Conservation (phyloP, 129 eudicot species). For the Logfia minima region DNA sequence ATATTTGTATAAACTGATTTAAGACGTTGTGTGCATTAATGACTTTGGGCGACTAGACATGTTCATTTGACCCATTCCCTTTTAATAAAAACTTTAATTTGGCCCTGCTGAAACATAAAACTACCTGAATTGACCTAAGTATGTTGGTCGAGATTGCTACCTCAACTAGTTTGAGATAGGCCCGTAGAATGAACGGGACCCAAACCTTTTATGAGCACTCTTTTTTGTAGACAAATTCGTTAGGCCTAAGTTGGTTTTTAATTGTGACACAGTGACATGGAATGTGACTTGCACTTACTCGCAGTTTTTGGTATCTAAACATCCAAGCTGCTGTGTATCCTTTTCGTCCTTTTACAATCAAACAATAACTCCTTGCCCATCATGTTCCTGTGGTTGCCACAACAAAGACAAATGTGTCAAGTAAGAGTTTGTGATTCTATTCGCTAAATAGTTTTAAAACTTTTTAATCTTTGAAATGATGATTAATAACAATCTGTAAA, state of each 20-base stretch:
- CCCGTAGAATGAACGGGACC: neutral
- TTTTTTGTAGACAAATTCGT: neutral
- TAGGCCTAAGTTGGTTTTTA: constrained; percentile 7
- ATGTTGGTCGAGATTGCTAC: neutral
- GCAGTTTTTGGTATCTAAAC: constrained; percentile 54
- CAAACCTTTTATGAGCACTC: neutral
- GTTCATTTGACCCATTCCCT: neutral
- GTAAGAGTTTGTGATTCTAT: constrained; percentile 39
- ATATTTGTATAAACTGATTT: neutral
- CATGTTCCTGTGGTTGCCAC: constrained; percentile 81
- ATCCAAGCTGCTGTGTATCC: constrained; percentile 75
- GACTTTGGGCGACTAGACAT: neutral
- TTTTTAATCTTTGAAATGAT: neutral
- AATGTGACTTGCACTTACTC: constrained; percentile 83
- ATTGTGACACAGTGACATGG: constrained; percentile 74
- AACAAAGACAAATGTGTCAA: constrained; percentile 60
- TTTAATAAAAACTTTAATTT: no score
- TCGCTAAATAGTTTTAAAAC: neutral
- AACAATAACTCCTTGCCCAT: constrained; percentile 79
- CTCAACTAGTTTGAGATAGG: neutral
- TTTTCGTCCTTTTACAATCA: constrained; percentile 78
- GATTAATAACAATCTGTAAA: neutral
- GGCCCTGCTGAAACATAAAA: neutral
- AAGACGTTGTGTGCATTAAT: neutral
- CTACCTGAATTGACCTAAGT: neutral